Conservation (phyloP, 148 eudicot genomes). For the Vaccinium vitisidaea region DNA sequence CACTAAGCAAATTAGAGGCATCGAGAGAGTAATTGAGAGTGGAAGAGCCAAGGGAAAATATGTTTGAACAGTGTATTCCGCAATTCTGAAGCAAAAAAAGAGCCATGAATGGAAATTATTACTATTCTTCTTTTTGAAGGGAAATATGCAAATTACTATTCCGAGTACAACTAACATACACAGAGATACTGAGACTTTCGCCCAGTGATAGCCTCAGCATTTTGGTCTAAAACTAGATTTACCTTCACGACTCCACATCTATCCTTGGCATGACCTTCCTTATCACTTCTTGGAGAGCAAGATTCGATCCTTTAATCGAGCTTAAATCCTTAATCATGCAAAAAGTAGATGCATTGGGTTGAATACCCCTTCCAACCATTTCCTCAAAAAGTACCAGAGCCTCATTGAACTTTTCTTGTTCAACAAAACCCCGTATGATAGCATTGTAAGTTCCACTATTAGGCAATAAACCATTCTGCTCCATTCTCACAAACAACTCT, state of each 20-base stretch:
- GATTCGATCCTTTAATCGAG: not conserved
- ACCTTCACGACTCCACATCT: not conserved
- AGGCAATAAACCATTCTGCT: constrained; percentile 14
- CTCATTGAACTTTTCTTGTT: not conserved
- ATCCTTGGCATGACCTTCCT: not conserved
- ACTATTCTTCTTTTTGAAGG: too few species aligned
- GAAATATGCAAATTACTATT: too few species aligned
- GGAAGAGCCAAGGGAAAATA: not conserved
- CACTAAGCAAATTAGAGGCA: not conserved
- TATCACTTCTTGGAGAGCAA: not conserved
- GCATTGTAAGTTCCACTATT: constrained; percentile 1
- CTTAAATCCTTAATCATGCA: not conserved
- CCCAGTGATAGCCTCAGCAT: too few species aligned
- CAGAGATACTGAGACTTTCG: too few species aligned
- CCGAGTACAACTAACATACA: too few species aligned
- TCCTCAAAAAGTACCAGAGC: not conserved
- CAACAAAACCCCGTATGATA: constrained; percentile 2
- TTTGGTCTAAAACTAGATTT: not conserved
- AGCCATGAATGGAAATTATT: too few species aligned
- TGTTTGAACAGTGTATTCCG: not conserved
- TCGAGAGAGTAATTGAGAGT: not conserved
- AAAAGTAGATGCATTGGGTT: not conserved
- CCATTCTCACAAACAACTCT: constrained; percentile 9
- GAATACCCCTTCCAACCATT: constrained; percentile 1
- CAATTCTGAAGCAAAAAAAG: not conserved